These are phyloP conservation scores for Raphanus hybrid DNA, from an alignment of 441 rosid genomes.

Conservation along the genomic window DNA sequence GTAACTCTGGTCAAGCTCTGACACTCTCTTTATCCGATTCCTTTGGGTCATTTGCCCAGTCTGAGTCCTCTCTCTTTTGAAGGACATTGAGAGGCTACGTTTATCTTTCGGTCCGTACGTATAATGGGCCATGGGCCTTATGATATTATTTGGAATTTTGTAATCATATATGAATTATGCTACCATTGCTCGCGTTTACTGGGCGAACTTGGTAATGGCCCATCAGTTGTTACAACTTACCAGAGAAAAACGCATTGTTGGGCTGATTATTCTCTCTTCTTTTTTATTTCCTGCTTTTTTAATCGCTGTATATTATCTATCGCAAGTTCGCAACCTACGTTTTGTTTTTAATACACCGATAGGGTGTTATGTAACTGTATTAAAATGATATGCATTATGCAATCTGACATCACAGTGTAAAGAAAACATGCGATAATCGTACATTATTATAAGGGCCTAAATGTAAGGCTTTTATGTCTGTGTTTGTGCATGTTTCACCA, in stretches of 20 bases:
- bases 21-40: too few species aligned
- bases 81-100: background rate
- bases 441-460: slow-evolving; percentile 28
- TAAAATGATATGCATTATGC: slow-evolving; percentile 7
- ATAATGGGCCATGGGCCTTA: slow-evolving; percentile 12
- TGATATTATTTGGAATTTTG: background rate
- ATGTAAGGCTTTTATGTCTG: slow-evolving; percentile 26
- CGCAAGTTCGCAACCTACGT: background rate
- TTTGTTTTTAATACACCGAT: background rate
- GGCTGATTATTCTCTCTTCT: background rate
- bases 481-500: slow-evolving; percentile 44
- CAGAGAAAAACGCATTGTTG: slow-evolving; percentile 16
- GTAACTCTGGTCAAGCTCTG: too few species aligned
- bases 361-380: slow-evolving; percentile 13
- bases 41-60: too few species aligned
- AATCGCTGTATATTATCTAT: background rate
- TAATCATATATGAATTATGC: background rate
- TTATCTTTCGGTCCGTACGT: background rate
- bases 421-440: slow-evolving; percentile 35
- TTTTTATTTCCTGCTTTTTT: background rate
- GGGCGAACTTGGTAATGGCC: background rate
- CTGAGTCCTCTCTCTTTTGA: too few species aligned
- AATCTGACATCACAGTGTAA: slow-evolving; percentile 32
- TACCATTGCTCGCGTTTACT: background rate
- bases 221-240: background rate